Conservation (phyloP, 306 rosid genomes). For the Crotalaria pallida region DNA sequence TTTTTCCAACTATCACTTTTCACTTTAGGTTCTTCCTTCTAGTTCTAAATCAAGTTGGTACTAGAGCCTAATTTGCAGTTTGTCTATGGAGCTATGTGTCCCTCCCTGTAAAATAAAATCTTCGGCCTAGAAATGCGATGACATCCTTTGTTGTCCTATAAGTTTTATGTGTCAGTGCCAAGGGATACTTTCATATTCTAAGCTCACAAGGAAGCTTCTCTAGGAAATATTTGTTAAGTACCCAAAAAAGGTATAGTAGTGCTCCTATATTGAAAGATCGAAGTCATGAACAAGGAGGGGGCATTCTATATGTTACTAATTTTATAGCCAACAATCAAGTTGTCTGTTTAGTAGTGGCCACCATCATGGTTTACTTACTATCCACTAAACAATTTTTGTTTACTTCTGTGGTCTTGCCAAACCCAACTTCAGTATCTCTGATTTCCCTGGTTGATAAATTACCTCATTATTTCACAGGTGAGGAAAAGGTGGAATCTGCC, state of each 20-base stretch:
- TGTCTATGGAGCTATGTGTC: background rate
- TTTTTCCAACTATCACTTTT: too few relatives aligned
- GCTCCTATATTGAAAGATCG: background rate
- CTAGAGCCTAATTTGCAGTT: background rate
- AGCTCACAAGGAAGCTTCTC: background rate
- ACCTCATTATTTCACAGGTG: conserved; percentile 22
- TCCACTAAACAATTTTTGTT: background rate
- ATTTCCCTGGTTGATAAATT: background rate
- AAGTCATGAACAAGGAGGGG: background rate
- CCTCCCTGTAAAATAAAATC: background rate
- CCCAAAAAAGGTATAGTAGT: background rate
- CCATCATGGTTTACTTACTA: background rate
- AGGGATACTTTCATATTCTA: background rate
- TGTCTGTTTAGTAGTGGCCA: background rate
- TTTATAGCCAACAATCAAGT: background rate
- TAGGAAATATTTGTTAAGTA: background rate
- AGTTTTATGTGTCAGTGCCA: background rate
- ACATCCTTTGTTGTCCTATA: background rate
- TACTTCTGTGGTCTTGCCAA: background rate
- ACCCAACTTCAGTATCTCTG: background rate
- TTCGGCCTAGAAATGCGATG: background rate
- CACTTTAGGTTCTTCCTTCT: background rate
- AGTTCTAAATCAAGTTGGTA: background rate
- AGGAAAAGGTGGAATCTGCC: conserved; percentile 45
- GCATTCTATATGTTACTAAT: background rate